Base-by-base conservation (phyloP, 2,329 filamentous ascomycete genomes). In the Zasmidium cellare region DNA sequence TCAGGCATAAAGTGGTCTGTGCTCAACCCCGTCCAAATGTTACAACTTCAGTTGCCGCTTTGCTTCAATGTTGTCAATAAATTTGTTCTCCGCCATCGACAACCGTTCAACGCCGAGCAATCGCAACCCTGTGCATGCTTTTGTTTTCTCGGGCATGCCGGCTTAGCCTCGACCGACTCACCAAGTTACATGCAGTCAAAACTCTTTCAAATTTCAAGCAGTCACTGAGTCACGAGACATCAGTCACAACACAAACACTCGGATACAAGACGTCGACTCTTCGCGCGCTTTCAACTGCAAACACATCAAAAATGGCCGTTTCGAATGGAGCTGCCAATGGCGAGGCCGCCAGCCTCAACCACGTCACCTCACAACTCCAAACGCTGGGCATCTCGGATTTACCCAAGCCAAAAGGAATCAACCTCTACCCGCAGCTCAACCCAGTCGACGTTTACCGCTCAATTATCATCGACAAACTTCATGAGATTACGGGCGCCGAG, bases 371-470 rank as follows among this genome's bases (percentile, higher is more conserved):
- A 25, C 64, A 71, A 52, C 62, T 72, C 12, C 56, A 69, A 49
- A 61, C 64, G 16, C 25, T 72, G 9, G 69, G 69, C 46, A 57
- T 72, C 5, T 66, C 67, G 11, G 61, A 67, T 9, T 52, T 68
- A 9, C 66, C 70, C n/a, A 57, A 57, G 23, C 65, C 65, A 20
- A 23, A 65, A 25, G 67, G 67, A 46, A 63, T 71, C 6, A 61
- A 60, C 35, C 65, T 72, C 11, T 78, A 87, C 70, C 89, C 89
- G 55, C 82, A 87, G 25, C 77, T 83, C 66, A 94, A 94, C 77
- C 87, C 89, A 3, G 80, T 90, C 69, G 91, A 94, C 69, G 82
- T 93, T 60, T 96, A 92, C 80, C 84, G 91, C 59, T 84, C 86
- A 38, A 88, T 92, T 72, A 84, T 96, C 62, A 87, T 89, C 61